These are phyloP conservation scores for Ceratocystis diversiconidia DNA, from an alignment of 2,329 filamentous ascomycete genomes.

Conservation along the genomic window DNA sequence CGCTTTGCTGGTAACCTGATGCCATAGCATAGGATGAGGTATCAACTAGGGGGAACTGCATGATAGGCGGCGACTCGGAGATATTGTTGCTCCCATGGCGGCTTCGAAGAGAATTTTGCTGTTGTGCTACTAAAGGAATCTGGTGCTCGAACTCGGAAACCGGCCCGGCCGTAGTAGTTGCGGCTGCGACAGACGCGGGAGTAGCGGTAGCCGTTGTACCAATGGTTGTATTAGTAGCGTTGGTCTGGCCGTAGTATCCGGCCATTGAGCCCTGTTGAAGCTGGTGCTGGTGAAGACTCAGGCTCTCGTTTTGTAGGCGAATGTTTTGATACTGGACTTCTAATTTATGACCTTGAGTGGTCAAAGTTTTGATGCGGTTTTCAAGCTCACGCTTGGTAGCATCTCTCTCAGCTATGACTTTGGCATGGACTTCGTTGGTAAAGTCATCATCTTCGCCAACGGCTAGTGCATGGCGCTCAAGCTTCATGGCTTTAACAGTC, in stretches of 20 bases:
- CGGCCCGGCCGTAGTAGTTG: not conserved
- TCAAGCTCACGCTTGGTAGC: constrained; percentile 11
- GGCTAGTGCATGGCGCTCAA: constrained; percentile 48
- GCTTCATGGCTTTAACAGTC: constrained; percentile 60
- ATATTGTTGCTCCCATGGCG: constrained; percentile 30
- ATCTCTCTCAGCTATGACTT: constrained; percentile 6
- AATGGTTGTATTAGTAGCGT: constrained; percentile 16
- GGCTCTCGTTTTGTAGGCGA: constrained; percentile 32
- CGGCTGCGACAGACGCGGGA: constrained; percentile 22
- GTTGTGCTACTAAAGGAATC: constrained; percentile 22
- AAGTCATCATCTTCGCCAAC: constrained; percentile 47
- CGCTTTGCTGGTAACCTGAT: constrained; percentile 38
- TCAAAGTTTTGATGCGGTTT: constrained; percentile 9
- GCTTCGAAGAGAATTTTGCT: constrained; percentile 33
- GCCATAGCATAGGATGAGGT: constrained; percentile 31
- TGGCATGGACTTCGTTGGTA: constrained; percentile 35
- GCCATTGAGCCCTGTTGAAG: constrained; percentile 20
- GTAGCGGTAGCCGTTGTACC: constrained; percentile 22
- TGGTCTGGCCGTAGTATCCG: constrained; percentile 13
- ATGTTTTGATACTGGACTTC: constrained; percentile 28
- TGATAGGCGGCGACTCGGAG: constrained; percentile 26
- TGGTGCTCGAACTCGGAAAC: constrained; percentile 30
- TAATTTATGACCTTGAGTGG: constrained; percentile 33
- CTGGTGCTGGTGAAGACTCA: constrained; percentile 31
- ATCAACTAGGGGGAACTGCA: constrained; percentile 27